These are phyloP conservation scores for Petunia axillaris DNA, from an alignment of 257 asterid genomes.

Conservation along the genomic window DNA sequence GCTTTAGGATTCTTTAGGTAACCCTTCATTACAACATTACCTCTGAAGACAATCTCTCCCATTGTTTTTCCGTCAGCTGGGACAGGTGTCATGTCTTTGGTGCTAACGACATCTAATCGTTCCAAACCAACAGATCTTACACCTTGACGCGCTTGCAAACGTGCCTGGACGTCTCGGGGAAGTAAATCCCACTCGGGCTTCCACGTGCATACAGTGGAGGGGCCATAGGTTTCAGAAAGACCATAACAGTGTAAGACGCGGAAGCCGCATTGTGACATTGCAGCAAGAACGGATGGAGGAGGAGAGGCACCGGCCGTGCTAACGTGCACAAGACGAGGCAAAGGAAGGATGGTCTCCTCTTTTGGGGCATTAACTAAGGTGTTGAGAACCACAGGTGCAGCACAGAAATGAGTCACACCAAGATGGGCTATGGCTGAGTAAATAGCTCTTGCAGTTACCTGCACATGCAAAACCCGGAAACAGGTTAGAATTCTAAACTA, in stretches of 20 bases:
- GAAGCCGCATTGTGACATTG: conserved; percentile 76
- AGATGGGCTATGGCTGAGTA: too few species aligned
- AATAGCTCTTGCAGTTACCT: too few species aligned
- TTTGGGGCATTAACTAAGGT: conserved; percentile 64
- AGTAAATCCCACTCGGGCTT: too few species aligned
- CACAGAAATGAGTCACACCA: too few species aligned
- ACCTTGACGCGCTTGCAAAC: conserved; percentile 78
- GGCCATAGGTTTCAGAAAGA: too few species aligned
- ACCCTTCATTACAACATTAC: conserved; percentile 87
- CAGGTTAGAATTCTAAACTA: too few species aligned
- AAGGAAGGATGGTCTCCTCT: conserved; percentile 64
- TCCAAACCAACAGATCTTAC: conserved; percentile 41
- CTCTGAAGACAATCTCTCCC: conserved; percentile 53
- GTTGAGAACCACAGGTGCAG: conserved; percentile 42
- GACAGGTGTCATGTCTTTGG: too few species aligned
- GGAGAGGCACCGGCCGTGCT: conserved; percentile 98
- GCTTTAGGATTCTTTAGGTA: conserved; percentile 75
- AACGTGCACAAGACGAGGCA: conserved; percentile 74
- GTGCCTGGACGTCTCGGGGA: conserved; percentile 62
- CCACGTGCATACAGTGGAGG: too few species aligned
- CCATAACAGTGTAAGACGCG: conserved; percentile 76
- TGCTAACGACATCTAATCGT: too few species aligned
- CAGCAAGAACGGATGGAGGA: conserved; percentile 71
- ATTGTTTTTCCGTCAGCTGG: too few species aligned
- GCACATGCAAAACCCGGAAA: background rate